phyloP scores from a whole-genome alignment of 2,329 filamentous ascomycete species.

The Penicillium sp. region DNA sequence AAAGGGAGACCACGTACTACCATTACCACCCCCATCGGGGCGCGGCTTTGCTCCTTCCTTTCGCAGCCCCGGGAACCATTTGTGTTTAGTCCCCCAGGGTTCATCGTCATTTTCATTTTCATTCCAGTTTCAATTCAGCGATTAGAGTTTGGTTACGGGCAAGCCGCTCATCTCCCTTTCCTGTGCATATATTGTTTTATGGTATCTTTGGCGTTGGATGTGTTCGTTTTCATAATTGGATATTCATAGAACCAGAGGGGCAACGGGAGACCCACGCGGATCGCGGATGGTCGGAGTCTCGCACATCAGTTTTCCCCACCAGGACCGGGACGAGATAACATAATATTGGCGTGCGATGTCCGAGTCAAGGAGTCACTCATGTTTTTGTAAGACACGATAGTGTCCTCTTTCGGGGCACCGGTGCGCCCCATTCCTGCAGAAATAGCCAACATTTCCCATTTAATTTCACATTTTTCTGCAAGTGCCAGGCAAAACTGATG shows the following conservation, averaged over 20 bases:
- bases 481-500: slow-evolving; percentile 2
- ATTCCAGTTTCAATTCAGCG: background rate
- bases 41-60: background rate
- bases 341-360: background rate
- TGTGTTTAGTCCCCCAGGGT: background rate
- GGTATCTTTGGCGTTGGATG: slow-evolving; percentile 14
- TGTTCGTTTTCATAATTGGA: slow-evolving; percentile 11
- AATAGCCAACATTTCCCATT: background rate
- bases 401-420: background rate
- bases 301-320: background rate
- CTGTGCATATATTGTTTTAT: slow-evolving; percentile 19
- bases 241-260: slow-evolving; percentile 7
- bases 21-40: background rate
- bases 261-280: background rate
- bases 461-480: background rate
- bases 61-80: background rate
- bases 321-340: background rate
- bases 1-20: background rate
- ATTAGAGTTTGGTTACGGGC: background rate
- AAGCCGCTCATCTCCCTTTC: slow-evolving; percentile 8
- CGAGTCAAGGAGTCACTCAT: background rate
- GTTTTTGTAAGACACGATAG: background rate
- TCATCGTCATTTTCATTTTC: background rate
- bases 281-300: background rate
- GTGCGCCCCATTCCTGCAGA: background rate